A percentile compares a stretch with the other conserved stretches of the same genome.
Evolutionary conservation across 306 rosid species (phyloP).

Genomic region (Trifolium dubium): DNA sequence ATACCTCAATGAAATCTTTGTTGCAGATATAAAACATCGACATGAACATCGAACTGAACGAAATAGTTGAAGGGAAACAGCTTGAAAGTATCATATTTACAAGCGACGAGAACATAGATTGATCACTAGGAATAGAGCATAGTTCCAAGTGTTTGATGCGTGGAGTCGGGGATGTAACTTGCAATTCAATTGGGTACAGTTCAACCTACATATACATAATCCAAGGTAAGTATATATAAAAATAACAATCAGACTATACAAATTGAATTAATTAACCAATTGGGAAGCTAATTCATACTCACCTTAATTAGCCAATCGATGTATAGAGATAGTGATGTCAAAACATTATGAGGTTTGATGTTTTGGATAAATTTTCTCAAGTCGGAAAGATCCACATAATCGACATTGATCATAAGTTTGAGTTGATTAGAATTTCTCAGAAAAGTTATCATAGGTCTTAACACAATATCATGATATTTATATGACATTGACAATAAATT

Average conservation of each 20-base stretch:
- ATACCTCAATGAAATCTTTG: slow-evolving; percentile 45
- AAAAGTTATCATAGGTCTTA: too few relatives aligned
- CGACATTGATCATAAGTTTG: too few relatives aligned
- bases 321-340: not conserved
- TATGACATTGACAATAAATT: slow-evolving; percentile 23
- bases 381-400: not conserved
- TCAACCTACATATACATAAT: not conserved
- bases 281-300: too few relatives aligned
- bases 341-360: not conserved
- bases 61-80: slow-evolving; percentile 29
- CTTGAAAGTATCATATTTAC: slow-evolving; percentile 23
- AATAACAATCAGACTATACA: not conserved
- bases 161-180: slow-evolving; percentile 23
- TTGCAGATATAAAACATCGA: too few relatives aligned
- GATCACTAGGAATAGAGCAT: not conserved
- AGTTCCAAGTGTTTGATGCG: slow-evolving; percentile 31
- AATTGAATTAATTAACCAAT: not conserved
- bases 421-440: slow-evolving; percentile 19
- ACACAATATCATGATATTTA: too few relatives aligned
- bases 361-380: not conserved
- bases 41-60: too few relatives aligned
- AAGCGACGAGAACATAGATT: not conserved
- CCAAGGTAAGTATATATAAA: not conserved
- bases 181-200: not conserved
- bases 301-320: too few relatives aligned